phyloP scores from a whole-genome alignment of 345 rosid genomes.

The Nasturtium officinale region DNA sequence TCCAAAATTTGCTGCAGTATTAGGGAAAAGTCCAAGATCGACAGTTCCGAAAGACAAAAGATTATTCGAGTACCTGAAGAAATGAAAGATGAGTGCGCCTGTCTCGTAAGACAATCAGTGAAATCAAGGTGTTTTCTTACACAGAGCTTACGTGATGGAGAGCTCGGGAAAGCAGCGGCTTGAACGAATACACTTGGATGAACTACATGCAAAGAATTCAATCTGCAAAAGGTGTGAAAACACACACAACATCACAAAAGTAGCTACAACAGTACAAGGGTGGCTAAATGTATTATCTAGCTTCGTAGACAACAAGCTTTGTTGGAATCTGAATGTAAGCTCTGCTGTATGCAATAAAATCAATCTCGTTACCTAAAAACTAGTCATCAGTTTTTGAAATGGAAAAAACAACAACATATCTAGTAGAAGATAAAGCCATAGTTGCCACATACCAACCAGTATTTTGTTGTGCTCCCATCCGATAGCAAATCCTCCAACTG shows the following conservation, averaged over 20 bases:
- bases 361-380: background rate
- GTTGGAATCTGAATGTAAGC: background rate
- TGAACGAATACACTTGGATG: conserved; percentile 61
- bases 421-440: conserved; percentile 20
- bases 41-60: conserved; percentile 80
- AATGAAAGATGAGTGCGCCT: conserved; percentile 18
- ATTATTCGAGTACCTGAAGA: conserved; percentile 70
- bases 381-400: background rate
- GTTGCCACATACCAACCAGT: conserved; percentile 79
- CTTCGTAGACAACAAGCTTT: background rate
- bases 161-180: conserved; percentile 82
- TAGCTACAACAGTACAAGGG: too few relatives aligned
- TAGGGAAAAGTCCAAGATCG: conserved; percentile 93
- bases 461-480: conserved; percentile 74
- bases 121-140: conserved; percentile 12
- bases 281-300: conserved; percentile 9
- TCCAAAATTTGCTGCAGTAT: conserved; percentile 83
- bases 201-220: conserved; percentile 64
- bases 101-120: conserved; percentile 13
- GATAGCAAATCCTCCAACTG: conserved; percentile 81
- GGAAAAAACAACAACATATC: background rate
- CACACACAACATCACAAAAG: too few relatives aligned
- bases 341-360: background rate
- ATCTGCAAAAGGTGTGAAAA: conserved; percentile 58
- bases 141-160: conserved; percentile 62